Conservation (phyloP, 2,329 filamentous ascomycete genomes). For the Arthrinium puccinioides region DNA sequence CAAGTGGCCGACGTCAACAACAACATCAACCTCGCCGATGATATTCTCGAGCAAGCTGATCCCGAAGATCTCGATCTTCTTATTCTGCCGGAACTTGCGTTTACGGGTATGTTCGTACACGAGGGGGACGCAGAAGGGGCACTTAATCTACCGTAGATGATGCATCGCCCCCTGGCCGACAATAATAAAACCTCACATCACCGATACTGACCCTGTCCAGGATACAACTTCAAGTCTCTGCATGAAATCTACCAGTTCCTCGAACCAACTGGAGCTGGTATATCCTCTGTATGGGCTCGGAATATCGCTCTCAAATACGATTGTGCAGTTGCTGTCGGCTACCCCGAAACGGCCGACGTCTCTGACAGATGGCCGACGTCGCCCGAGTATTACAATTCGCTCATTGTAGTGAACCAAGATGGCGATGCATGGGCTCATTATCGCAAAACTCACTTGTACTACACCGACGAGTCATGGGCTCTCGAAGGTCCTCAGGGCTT, state of each 20-base stretch:
- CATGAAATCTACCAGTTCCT: slow-evolving; percentile 61
- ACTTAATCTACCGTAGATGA: slow-evolving; percentile 3
- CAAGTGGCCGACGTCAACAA: slow-evolving; percentile 62
- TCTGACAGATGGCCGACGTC: slow-evolving; percentile 39
- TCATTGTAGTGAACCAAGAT: slow-evolving; percentile 47
- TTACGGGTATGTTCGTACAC: slow-evolving; percentile 48
- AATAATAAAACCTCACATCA: too few relatives aligned
- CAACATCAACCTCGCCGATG: slow-evolving; percentile 63
- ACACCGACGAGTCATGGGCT: slow-evolving; percentile 56
- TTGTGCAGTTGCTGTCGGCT: slow-evolving; percentile 64
- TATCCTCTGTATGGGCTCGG: slow-evolving; percentile 65
- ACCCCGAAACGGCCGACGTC: slow-evolving; percentile 61
- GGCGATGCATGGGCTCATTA: slow-evolving; percentile 57
- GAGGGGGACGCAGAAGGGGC: background rate
- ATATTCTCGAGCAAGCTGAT: slow-evolving; percentile 47
- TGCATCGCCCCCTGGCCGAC: background rate
- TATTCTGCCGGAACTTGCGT: slow-evolving; percentile 70
- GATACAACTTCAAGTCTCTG: slow-evolving; percentile 71
- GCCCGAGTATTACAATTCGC: slow-evolving; percentile 34
- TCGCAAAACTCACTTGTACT: slow-evolving; percentile 51
- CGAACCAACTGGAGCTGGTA: slow-evolving; percentile 58
- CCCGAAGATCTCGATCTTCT: slow-evolving; percentile 58
- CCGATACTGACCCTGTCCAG: slow-evolving; percentile 30
- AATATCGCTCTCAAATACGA: slow-evolving; percentile 57
- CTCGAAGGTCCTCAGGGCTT: slow-evolving; percentile 47